Evolutionary conservation across 441 rosid species (phyloP).

Genomic region (Gossypium trilobum): DNA sequence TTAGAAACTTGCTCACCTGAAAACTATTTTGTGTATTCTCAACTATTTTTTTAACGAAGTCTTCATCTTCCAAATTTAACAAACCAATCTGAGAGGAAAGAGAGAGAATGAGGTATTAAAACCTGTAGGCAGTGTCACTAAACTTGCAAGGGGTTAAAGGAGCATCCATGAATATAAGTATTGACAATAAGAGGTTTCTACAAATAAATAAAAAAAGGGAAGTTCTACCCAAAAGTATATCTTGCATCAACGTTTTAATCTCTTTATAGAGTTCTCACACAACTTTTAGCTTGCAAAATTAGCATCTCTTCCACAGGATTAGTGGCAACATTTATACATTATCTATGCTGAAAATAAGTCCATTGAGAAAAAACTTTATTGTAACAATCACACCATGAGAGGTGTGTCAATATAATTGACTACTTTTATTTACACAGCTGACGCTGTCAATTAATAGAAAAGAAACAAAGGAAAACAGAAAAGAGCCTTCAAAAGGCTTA

Average conservation of each 20-base stretch:
- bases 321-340: background rate
- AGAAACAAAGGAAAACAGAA: background rate
- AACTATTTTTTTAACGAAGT: slow-evolving; percentile 51
- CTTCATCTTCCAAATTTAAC: slow-evolving; percentile 92
- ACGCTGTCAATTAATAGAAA: background rate
- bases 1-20: slow-evolving; percentile 45
- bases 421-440: background rate
- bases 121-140: background rate
- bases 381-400: background rate
- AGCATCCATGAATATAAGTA: background rate
- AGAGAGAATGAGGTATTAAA: slow-evolving; percentile 19
- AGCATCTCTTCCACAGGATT: background rate
- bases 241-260: background rate
- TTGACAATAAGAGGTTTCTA: background rate
- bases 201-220: background rate
- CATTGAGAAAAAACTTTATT: background rate
- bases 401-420: background rate
- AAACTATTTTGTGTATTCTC: slow-evolving; percentile 50
- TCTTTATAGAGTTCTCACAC: background rate
- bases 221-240: background rate
- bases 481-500: background rate
- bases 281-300: background rate
- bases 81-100: slow-evolving; percentile 56
- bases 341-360: background rate
- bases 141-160: background rate